Conservation (phyloP, 257 asterid genomes). For the Nicotiana noctiflora region DNA sequence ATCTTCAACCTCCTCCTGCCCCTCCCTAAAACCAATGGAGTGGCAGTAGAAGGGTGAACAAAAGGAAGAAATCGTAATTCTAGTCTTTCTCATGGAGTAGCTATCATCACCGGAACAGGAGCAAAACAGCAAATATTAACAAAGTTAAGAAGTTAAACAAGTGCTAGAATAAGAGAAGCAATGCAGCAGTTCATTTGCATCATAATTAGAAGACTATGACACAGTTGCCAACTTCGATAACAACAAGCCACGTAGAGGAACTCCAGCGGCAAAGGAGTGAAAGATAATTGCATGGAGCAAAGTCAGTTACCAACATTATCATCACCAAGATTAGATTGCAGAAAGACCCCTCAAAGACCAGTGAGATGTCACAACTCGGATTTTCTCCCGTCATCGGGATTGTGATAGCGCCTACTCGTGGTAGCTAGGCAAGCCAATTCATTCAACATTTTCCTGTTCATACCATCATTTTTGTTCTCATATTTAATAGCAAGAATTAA, state of each 20-base stretch:
- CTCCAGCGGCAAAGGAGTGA: background rate
- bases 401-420: no score
- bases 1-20: background rate
- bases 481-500: no score
- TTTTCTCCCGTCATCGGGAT: no score
- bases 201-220: background rate
- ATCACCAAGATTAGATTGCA: background rate
- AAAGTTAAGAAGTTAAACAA: background rate
- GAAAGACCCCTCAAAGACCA: background rate
- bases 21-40: background rate
- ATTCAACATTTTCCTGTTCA: no score
- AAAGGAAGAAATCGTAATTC: background rate
- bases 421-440: no score
- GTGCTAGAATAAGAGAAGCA: background rate
- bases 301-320: background rate
- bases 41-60: background rate
- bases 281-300: background rate
- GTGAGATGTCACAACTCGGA: no score
- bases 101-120: background rate
- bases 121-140: background rate
- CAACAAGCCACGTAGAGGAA: background rate
- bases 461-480: no score
- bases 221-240: background rate
- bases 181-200: background rate
- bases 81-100: background rate